phyloP scores from a whole-genome alignment of 1,284 basidiomycete species.

The Ceratobasidium sp. region DNA sequence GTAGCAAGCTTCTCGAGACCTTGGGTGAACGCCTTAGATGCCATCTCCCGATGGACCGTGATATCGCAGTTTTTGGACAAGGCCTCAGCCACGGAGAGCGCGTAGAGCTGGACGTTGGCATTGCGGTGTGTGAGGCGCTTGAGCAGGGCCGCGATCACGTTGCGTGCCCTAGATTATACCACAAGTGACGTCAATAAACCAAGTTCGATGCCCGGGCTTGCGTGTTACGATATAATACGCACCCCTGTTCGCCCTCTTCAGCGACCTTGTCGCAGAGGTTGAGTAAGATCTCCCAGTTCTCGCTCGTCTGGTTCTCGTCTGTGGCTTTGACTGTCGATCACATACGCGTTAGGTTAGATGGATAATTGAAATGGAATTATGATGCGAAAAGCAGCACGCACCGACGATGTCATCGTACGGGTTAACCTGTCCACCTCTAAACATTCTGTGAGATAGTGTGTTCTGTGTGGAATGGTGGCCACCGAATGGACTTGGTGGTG shows the following conservation, averaged over 20 bases:
- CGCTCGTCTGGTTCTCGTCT: slow-evolving; percentile 92
- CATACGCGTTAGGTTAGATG: neutral
- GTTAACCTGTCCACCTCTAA: slow-evolving; percentile 75
- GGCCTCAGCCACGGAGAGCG: slow-evolving; percentile 88
- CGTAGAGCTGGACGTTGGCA: slow-evolving; percentile 96
- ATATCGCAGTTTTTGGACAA: slow-evolving; percentile 93
- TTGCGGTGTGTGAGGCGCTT: slow-evolving; percentile 95
- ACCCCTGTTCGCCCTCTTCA: slow-evolving; percentile 90
- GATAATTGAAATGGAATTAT: neutral
- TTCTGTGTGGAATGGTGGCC: slow-evolving; percentile 16
- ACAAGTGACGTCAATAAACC: slow-evolving; percentile 30
- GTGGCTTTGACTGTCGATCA: slow-evolving; percentile 83
- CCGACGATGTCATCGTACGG: slow-evolving; percentile 96
- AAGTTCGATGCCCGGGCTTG: slow-evolving; percentile 42
- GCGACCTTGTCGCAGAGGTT: slow-evolving; percentile 97
- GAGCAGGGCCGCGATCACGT: slow-evolving; percentile 86
- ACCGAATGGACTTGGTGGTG: slow-evolving; percentile 25
- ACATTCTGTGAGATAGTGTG: slow-evolving; percentile 64
- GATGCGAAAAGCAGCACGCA: slow-evolving; percentile 55
- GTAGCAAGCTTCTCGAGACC: slow-evolving; percentile 87
- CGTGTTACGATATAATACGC: slow-evolving; percentile 50
- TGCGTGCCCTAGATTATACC: slow-evolving; percentile 75
- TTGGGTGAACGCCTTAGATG: slow-evolving; percentile 90
- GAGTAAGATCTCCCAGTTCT: slow-evolving; percentile 96
- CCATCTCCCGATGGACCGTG: slow-evolving; percentile 87